Conservation (phyloP, 2,329 filamentous ascomycete genomes). For the Calonectria ilicicola region DNA sequence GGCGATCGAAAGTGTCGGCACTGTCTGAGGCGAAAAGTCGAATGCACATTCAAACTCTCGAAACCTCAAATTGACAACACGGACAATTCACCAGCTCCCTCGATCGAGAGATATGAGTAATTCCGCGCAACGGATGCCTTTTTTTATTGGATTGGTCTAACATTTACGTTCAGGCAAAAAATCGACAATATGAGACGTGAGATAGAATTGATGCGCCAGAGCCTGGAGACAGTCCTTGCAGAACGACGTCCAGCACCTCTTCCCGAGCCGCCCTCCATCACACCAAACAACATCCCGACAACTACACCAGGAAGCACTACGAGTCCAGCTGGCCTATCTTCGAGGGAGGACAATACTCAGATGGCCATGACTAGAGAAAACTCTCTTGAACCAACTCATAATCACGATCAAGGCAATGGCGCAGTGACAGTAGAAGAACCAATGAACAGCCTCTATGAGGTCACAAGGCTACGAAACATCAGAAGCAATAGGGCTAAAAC, state of each 20-base stretch:
- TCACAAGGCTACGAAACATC: slow-evolving; percentile 30
- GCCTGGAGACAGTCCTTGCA: slow-evolving; percentile 34
- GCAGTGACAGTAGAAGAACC: slow-evolving; percentile 31
- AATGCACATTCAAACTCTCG: slow-evolving; percentile 24
- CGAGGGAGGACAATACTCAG: slow-evolving; percentile 30
- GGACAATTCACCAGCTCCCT: neutral
- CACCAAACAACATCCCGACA: slow-evolving; percentile 27
- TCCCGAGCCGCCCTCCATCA: neutral
- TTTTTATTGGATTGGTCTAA: neutral
- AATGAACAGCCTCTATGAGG: slow-evolving; percentile 31
- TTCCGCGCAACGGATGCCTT: neutral
- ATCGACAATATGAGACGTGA: slow-evolving; percentile 39
- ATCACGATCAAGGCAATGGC: slow-evolving; percentile 19
- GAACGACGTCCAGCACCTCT: slow-evolving; percentile 1
- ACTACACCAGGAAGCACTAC: slow-evolving; percentile 45
- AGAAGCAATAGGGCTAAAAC: slow-evolving; percentile 31
- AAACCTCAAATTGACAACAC: neutral
- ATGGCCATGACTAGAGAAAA: slow-evolving; percentile 34
- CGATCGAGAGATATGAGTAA: slow-evolving; percentile 28
- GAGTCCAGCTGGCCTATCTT: slow-evolving; percentile 28
- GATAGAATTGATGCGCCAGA: slow-evolving; percentile 38
- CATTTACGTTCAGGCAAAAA: slow-evolving; percentile 36
- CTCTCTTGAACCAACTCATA: slow-evolving; percentile 20
- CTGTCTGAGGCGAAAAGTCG: slow-evolving; percentile 27
- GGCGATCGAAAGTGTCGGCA: slow-evolving; percentile 29